Evolutionary conservation across 106 monocot genomes (phyloP), one percentile per base, ranked within the genome.

Genomic region (Alisma plantagoaquatica): DNA sequence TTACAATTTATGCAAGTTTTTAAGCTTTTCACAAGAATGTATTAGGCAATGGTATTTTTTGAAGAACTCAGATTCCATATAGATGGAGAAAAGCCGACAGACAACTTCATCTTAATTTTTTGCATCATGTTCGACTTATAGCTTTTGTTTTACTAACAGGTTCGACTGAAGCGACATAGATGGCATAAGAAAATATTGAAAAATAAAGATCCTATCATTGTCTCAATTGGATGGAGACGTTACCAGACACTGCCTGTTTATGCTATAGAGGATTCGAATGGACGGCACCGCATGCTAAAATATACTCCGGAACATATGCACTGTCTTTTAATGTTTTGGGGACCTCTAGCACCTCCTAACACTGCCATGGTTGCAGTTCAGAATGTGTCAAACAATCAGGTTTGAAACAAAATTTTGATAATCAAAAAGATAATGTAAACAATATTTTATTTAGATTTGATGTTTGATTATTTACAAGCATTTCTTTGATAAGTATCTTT

Each of bases 231-330:
- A 55, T 98, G 98, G 98, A 75, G 98, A 58, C 81, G 98, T 3
- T 98, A 90, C 62, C 89, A 98, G 50, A 98, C 98, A 12, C 68
- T 90, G 49, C 98, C 98, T 49, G 59, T 98, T 48, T 98, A 98
- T 77, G 80, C 78, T 19, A 75, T 85, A 19, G 98, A 98, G 71
- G 98, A 98, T 75, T 67, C 22, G 31, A 96, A 96, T 74, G 84
- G 78, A 21, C 69, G 89, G 11, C 64, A 84, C 53, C 84, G 98
- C 1, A 90, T 90, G 89, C 71, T 98, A 0, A 98, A 98, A 61
- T 98, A 98, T 53, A 98, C 98, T 24, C 98, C 98, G 58, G 98
- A 98, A 47, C 98, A 98, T 66, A 98, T 98, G 98, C 85, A 90
- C 63, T 98, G 98, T 54, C 64, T 90, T 44, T 89, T 85, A 23